These are phyloP conservation scores for Cylindricascospora bacillispora DNA, from an alignment of 1,139 yeast genomes.

Conservation along the genomic window DNA sequence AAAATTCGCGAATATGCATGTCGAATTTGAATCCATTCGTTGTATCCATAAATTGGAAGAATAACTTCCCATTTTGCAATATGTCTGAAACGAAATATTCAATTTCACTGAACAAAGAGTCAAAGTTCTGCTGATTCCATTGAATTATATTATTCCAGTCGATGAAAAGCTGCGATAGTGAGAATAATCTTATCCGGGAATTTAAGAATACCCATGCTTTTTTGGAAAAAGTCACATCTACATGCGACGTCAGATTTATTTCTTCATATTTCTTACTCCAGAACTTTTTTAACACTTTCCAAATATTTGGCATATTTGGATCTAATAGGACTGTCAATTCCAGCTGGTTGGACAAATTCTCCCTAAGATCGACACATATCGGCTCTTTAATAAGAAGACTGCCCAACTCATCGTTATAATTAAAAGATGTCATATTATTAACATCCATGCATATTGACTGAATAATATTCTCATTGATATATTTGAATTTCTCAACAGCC, in stretches of 20 bases:
- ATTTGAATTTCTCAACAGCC: slow-evolving; percentile 6
- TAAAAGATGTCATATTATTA: slow-evolving; percentile 16
- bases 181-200: slow-evolving; percentile 8
- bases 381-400: slow-evolving; percentile 10
- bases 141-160: slow-evolving; percentile 21
- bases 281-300: slow-evolving; percentile 16
- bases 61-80: too few species aligned
- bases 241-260: slow-evolving; percentile 15
- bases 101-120: slow-evolving; percentile 1
- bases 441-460: slow-evolving; percentile 14
- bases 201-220: slow-evolving; percentile 1
- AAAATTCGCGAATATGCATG: neutral
- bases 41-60: too few species aligned
- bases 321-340: slow-evolving; percentile 14
- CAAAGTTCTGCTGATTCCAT: slow-evolving; percentile 10
- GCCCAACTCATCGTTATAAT: slow-evolving; percentile 12
- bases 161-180: slow-evolving; percentile 9
- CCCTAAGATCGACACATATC: slow-evolving; percentile 15
- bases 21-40: neutral
- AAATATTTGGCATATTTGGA: slow-evolving; percentile 17
- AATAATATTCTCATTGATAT: slow-evolving; percentile 11
- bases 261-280: slow-evolving; percentile 17
- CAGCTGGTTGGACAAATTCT: slow-evolving; percentile 12
- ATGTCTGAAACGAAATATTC: too few species aligned
- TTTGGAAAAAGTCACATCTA: slow-evolving; percentile 14